Percentiles rank a stretch among this genome's conserved stretches.
phyloP scores from a whole-genome alignment of 495 filamentous ascomycete species.

The Penicillium antarcticum region DNA sequence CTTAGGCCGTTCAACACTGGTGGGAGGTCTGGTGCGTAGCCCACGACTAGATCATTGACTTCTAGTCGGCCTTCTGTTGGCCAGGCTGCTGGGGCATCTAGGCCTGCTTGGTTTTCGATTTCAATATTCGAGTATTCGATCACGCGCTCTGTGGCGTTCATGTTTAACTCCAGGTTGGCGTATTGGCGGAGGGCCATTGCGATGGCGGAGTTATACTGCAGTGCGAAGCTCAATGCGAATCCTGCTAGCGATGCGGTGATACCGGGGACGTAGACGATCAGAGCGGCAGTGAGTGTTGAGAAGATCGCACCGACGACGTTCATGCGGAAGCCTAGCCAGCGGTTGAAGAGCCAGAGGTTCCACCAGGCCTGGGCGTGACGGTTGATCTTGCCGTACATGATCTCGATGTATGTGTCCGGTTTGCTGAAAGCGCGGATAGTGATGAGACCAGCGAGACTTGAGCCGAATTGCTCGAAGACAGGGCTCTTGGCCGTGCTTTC shows the following conservation, averaged over 20 bases:
- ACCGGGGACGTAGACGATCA: conserved; percentile 58
- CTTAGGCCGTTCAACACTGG: conserved; percentile 71
- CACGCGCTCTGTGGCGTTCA: conserved; percentile 83
- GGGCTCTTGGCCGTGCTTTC: conserved; percentile 72
- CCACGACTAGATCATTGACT: conserved; percentile 67
- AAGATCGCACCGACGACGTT: conserved; percentile 68
- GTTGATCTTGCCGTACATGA: conserved; percentile 67
- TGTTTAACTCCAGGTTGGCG: conserved; percentile 64
- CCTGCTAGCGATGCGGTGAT: conserved; percentile 77
- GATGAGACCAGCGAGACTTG: conserved; percentile 64
- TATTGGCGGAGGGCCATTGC: conserved; percentile 47
- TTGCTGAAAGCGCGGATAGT: conserved; percentile 77
- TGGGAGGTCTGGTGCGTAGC: conserved; percentile 73
- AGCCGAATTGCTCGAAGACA: conserved; percentile 73
- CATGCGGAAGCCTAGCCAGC: conserved; percentile 75
- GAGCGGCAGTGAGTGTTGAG: conserved; percentile 56
- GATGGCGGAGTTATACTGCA: conserved; percentile 52
- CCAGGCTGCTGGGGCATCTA: conserved; percentile 71
- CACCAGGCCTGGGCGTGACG: conserved; percentile 58
- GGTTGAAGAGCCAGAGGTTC: conserved; percentile 68
- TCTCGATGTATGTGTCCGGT: conserved; percentile 56
- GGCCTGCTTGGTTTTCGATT: conserved; percentile 59
- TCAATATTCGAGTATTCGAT: conserved; percentile 73
- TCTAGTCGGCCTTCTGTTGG: conserved; percentile 73
- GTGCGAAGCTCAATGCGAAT: conserved; percentile 65